Evolutionary conservation across 257 asterid genomes (phyloP), one percentile per base, ranked within the genome.

Genomic region (Voacanga thouarsii): DNA sequence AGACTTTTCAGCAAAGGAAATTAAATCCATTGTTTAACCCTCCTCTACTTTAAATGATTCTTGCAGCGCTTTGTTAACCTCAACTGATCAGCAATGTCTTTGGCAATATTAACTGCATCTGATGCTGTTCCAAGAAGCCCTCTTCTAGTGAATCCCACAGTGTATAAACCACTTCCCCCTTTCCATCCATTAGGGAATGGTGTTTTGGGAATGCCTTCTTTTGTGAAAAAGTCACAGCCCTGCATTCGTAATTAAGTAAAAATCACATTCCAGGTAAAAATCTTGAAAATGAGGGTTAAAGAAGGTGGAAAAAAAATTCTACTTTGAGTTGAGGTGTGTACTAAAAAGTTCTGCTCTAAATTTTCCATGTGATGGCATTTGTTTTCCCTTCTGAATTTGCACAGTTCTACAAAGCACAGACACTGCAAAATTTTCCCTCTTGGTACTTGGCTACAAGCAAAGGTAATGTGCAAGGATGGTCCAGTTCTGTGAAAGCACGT

Each of bases 111-210:
- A 3, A 82, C 71, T 37, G 99, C 98, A 39, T 94, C 99, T 0
- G 86, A 85, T 33, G 94, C 78, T 1, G 96, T 88, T 18, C 99
- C 99, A 1, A 91, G 92, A 1, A 94, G 89, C 0, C 99, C 99
- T 81, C 91, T 86, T 83, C 90, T 85, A 23, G 99, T 90, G 87
- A 95, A 92, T 74, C 99, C 99, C 3, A 88, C 99, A 47, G 89
- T 88, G 77, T 92, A 92, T 84, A 95, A 83, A 69, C 98, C 98
- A 0, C 87, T 88, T 69, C 82, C 94, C 0, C 98, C 99, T 80
- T 90, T 95, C 98, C 98, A 95, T 23, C 97, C 90, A 80, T 89
- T 78, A 19, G 99, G 99, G 85, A 95, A 95, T 44, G 91, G 88
- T 37, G 83, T 66, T 60, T 75, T 91, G 0, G 98, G 98, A 93